These are phyloP conservation scores for Colletotrichum spaethianum DNA, from an alignment of 2,329 filamentous ascomycete species.

Conservation along the genomic window DNA sequence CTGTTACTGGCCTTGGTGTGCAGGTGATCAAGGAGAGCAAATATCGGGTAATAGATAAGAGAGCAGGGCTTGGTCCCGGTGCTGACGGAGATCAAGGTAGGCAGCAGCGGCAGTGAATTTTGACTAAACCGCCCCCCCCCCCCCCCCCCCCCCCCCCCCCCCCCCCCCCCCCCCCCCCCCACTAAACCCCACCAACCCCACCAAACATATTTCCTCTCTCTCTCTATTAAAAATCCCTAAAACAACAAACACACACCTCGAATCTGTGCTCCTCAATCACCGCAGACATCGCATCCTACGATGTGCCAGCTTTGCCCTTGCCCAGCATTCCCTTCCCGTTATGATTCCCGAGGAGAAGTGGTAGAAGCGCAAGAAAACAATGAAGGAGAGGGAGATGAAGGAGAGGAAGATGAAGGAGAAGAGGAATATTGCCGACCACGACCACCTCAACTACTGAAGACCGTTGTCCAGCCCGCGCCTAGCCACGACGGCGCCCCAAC, in stretches of 20 bases:
- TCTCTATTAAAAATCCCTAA: not conserved
- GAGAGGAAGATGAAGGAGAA: not conserved
- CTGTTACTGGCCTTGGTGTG: too few relatives aligned
- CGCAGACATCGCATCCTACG: not conserved
- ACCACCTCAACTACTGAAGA: not conserved
- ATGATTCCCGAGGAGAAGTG: not conserved
- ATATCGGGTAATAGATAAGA: too few relatives aligned
- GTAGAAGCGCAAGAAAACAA: not conserved
- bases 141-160: too few relatives aligned
- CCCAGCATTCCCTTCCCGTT: not conserved
- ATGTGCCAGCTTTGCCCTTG: not conserved
- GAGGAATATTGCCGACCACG: not conserved
- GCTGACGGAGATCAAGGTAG: too few relatives aligned
- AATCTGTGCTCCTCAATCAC: not conserved
- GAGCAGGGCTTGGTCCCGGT: too few relatives aligned
- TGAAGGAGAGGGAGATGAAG: not conserved
- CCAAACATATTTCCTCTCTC: too few relatives aligned
- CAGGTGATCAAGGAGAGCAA: too few relatives aligned
- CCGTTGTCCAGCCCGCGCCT: constrained; percentile 2
- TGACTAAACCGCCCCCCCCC: not conserved
- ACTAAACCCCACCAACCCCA: too few relatives aligned
- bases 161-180: too few relatives aligned
- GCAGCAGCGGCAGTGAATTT: not conserved
- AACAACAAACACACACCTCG: not conserved
- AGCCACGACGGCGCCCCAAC: constrained; percentile 10